A percentile compares a stretch with the other conserved stretches of the same genome.
phyloP scores from a whole-genome alignment of 768 basidiomycete genomes.

The Trametes cubensis region DNA sequence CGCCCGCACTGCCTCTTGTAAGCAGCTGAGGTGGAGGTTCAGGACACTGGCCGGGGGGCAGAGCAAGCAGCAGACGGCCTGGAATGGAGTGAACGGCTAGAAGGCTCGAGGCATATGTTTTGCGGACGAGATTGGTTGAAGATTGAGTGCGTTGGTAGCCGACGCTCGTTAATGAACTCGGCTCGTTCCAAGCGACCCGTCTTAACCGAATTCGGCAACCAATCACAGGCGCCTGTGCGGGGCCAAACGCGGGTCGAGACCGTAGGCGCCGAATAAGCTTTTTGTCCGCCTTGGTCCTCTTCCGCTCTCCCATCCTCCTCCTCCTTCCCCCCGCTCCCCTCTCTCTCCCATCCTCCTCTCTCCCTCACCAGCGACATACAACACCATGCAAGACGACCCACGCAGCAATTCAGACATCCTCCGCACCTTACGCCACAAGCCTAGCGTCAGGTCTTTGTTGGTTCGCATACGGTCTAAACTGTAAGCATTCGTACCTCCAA shows the following conservation, averaged over 20 bases:
- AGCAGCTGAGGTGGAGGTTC: background rate
- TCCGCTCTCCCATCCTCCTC: background rate
- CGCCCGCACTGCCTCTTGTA: background rate
- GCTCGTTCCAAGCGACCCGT: background rate
- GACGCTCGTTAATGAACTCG: constrained; percentile 6
- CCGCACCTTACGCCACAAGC: background rate
- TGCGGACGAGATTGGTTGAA: constrained; percentile 1
- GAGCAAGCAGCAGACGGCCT: background rate
- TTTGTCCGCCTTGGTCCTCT: constrained; percentile 17
- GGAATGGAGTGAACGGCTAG: background rate
- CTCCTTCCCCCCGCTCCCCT: background rate
- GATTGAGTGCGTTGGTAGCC: constrained; percentile 13
- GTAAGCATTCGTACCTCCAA: constrained; percentile 1
- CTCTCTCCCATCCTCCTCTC: background rate
- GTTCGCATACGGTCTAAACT: constrained; percentile 20
- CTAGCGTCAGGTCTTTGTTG: constrained; percentile 4
- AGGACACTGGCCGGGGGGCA: background rate
- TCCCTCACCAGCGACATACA: constrained; percentile 5
- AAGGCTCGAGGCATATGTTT: background rate
- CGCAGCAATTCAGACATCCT: background rate
- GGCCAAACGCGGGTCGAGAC: constrained; percentile 1
- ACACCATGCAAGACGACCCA: background rate
- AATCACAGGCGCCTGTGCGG: constrained; percentile 1
- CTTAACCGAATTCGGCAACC: background rate
- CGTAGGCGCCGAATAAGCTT: constrained; percentile 22